Evolutionary conservation across 345 rosid genomes (phyloP).

Genomic region (Rhodamnia argentea): DNA sequence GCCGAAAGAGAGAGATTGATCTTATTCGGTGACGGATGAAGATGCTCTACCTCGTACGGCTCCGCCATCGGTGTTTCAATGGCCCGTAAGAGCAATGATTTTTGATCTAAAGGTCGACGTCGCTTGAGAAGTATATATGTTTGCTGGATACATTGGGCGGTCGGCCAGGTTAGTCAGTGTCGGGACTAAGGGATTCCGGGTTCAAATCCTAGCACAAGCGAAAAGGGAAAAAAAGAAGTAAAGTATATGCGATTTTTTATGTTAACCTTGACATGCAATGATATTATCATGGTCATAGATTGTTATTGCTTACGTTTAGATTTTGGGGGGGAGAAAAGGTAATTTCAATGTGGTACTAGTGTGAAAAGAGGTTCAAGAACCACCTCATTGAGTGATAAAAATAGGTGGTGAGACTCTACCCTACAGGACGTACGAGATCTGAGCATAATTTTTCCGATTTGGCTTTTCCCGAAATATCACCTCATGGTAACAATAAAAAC

Average conservation of each 20-base stretch:
- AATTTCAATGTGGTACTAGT: not conserved
- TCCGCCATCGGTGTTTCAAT: not conserved
- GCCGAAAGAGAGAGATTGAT: not conserved
- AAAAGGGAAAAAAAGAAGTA: not conserved
- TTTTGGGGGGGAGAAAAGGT: not conserved
- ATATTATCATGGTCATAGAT: too few relatives aligned
- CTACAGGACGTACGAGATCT: not conserved
- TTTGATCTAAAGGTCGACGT: not conserved
- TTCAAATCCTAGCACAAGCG: not conserved
- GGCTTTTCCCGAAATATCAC: not conserved
- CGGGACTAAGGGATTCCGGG: not conserved
- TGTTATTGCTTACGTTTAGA: not conserved
- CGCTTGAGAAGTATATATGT: not conserved
- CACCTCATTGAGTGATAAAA: not conserved
- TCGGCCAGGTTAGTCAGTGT: not conserved
- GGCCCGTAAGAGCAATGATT: not conserved
- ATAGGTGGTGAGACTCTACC: not conserved
- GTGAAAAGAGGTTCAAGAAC: not conserved
- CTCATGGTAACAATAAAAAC: not conserved
- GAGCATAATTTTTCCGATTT: not conserved
- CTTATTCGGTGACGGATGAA: not conserved
- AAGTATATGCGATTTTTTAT: not conserved
- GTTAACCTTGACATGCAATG: not conserved
- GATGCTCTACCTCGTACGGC: not conserved
- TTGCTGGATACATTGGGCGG: not conserved